Evolutionary conservation across 495 filamentous ascomycete genomes (phyloP).

Genomic region (Penicillium maclennaniae): DNA sequence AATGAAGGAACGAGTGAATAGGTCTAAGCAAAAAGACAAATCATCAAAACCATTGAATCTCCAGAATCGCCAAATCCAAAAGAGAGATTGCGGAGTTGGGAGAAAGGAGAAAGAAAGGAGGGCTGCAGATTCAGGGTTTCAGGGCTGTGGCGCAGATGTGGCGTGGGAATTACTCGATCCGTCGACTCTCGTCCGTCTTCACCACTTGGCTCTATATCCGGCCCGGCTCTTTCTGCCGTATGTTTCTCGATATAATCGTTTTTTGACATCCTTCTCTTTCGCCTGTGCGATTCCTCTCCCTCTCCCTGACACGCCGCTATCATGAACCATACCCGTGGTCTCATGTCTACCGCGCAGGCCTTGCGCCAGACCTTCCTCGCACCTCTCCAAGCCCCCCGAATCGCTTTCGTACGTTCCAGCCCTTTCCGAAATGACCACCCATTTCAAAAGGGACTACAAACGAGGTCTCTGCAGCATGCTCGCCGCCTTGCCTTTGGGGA

Average conservation of each 20-base stretch:
- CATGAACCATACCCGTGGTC: constrained; percentile 40
- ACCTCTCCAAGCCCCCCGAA: constrained; percentile 18
- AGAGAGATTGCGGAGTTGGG: constrained; percentile 15
- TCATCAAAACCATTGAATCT: constrained; percentile 37
- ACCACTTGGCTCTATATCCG: background rate
- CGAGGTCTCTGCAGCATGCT: constrained; percentile 10
- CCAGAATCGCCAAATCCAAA: constrained; percentile 24
- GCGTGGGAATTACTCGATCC: constrained; percentile 22
- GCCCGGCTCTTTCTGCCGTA: background rate
- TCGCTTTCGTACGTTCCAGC: constrained; percentile 9
- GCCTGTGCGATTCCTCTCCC: background rate
- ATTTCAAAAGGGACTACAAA: constrained; percentile 9
- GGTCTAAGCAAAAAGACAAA: constrained; percentile 8
- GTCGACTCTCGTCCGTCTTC: background rate
- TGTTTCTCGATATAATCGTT: background rate
- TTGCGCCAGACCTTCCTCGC: constrained; percentile 35
- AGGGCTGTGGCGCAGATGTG: constrained; percentile 28
- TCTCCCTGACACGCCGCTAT: constrained; percentile 1
- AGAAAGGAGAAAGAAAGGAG: constrained; percentile 11
- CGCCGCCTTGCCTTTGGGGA: constrained; percentile 8
- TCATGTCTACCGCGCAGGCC: constrained; percentile 37
- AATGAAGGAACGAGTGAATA: background rate
- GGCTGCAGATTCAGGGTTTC: constrained; percentile 26
- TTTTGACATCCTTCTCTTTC: background rate
- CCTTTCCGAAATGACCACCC: background rate